Percentiles rank a stretch among this genome's conserved stretches.
Evolutionary conservation across 495 filamentous ascomycete genomes (phyloP).

Genomic region (Penicillium goetzii): DNA sequence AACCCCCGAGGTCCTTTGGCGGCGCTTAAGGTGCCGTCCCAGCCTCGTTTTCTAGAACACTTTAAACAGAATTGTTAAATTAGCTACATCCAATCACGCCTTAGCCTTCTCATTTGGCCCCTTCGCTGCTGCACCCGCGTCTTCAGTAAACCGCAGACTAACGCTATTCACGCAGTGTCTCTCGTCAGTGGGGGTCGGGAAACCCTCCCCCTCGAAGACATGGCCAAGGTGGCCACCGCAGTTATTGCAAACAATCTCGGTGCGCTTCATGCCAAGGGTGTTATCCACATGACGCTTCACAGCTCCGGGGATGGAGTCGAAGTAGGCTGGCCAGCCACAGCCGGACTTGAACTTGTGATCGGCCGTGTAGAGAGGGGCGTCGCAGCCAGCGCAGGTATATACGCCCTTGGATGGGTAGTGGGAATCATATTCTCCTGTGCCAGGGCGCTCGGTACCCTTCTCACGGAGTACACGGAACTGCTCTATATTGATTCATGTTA

Average conservation of each 20-base stretch:
- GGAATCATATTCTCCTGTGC: conserved; percentile 82
- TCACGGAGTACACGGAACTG: conserved; percentile 92
- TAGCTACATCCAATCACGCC: conserved; percentile 21
- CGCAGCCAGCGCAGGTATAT: conserved; percentile 85
- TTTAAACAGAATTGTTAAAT: conserved; percentile 2
- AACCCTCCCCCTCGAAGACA: conserved; percentile 97
- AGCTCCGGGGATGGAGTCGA: conserved; percentile 87
- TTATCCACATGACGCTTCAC: conserved; percentile 78
- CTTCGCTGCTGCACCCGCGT: conserved; percentile 38
- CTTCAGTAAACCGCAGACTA: conserved; percentile 79
- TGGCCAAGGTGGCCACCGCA: conserved; percentile 96
- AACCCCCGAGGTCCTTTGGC: background rate
- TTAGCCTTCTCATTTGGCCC: conserved; percentile 39
- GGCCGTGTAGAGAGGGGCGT: conserved; percentile 86
- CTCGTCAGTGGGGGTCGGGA: conserved; percentile 88
- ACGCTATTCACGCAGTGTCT: conserved; percentile 96
- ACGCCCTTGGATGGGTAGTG: conserved; percentile 74
- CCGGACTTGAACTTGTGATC: conserved; percentile 93
- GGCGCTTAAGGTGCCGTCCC: conserved; percentile 14
- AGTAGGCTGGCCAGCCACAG: conserved; percentile 98
- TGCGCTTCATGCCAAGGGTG: conserved; percentile 80
- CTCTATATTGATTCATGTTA: conserved; percentile 54
- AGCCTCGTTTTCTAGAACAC: conserved; percentile 20
- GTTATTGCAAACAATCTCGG: conserved; percentile 90
- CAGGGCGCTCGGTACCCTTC: conserved; percentile 85